phyloP scores from a whole-genome alignment of 495 filamentous ascomycete genomes.

The Neurospora sp. region DNA sequence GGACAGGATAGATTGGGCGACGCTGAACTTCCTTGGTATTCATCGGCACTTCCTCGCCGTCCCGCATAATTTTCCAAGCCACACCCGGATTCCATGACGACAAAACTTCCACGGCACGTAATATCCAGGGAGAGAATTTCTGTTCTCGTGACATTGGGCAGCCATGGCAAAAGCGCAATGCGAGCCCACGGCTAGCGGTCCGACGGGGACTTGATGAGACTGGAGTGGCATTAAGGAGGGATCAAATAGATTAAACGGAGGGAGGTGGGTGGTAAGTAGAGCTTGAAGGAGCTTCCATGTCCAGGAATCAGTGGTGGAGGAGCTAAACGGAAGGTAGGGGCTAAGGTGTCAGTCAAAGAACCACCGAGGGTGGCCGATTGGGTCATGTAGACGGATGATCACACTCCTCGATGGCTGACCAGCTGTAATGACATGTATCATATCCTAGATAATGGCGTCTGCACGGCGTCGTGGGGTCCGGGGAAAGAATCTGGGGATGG shows the following conservation, averaged over 20 bases:
- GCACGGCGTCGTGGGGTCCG: background rate
- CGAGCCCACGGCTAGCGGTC: background rate
- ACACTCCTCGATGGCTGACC: background rate
- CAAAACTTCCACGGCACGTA: background rate
- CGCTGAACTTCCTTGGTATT: background rate
- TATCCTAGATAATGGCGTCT: background rate
- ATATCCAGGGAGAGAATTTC: background rate
- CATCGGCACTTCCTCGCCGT: background rate
- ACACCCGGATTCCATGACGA: background rate
- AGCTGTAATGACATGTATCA: background rate
- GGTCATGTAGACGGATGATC: background rate
- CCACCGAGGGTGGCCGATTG: background rate
- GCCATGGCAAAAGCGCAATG: background rate
- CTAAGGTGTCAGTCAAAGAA: background rate
- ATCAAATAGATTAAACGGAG: background rate
- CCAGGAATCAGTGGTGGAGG: background rate
- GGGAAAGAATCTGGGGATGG: background rate
- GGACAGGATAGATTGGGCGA: background rate
- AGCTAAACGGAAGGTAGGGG: background rate
- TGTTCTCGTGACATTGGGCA: background rate
- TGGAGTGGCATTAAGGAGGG: background rate
- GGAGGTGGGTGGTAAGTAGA: background rate
- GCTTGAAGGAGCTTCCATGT: background rate
- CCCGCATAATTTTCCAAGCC: background rate
- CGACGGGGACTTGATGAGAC: background rate